Percentiles rank a stretch among this genome's conserved stretches.
These are phyloP conservation scores for Penicillium verhagenii DNA, from an alignment of 495 filamentous ascomycete genomes.

Conservation along the genomic window DNA sequence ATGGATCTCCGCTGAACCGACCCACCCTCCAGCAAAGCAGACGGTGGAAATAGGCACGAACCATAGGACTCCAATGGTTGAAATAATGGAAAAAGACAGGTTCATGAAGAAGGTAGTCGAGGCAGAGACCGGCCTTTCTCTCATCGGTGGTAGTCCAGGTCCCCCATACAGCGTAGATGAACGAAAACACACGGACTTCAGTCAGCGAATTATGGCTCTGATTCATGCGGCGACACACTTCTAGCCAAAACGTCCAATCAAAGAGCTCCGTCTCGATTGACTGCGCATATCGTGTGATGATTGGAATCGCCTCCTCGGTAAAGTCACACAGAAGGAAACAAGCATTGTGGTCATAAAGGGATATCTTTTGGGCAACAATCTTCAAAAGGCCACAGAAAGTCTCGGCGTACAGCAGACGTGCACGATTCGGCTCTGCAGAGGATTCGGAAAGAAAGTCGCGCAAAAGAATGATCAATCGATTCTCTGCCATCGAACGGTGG, in stretches of 20 bases:
- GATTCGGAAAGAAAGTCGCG: slow-evolving; percentile 79
- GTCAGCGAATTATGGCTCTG: slow-evolving; percentile 92
- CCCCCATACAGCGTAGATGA: slow-evolving; percentile 82
- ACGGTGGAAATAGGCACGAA: slow-evolving; percentile 92
- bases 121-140: slow-evolving; percentile 70
- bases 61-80: slow-evolving; percentile 98
- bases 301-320: slow-evolving; percentile 72
- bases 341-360: slow-evolving; percentile 80
- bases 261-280: slow-evolving; percentile 44
- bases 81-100: slow-evolving; percentile 82
- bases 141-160: slow-evolving; percentile 63
- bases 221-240: slow-evolving; percentile 78
- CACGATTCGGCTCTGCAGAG: slow-evolving; percentile 52
- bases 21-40: slow-evolving; percentile 90
- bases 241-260: slow-evolving; percentile 90
- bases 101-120: slow-evolving; percentile 77
- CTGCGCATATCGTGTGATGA: slow-evolving; percentile 57
- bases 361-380: slow-evolving; percentile 70
- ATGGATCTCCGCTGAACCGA: slow-evolving; percentile 67
- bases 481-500: slow-evolving; percentile 84
- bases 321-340: slow-evolving; percentile 94
- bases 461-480: slow-evolving; percentile 81
- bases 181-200: slow-evolving; percentile 83
- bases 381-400: slow-evolving; percentile 73
- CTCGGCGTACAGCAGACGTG: slow-evolving; percentile 73